Percentiles rank a stretch among this genome's conserved stretches.
These are phyloP conservation scores for Wickerhamiella sorbophila DNA, from an alignment of 805 yeast species.

Conservation along the genomic window DNA sequence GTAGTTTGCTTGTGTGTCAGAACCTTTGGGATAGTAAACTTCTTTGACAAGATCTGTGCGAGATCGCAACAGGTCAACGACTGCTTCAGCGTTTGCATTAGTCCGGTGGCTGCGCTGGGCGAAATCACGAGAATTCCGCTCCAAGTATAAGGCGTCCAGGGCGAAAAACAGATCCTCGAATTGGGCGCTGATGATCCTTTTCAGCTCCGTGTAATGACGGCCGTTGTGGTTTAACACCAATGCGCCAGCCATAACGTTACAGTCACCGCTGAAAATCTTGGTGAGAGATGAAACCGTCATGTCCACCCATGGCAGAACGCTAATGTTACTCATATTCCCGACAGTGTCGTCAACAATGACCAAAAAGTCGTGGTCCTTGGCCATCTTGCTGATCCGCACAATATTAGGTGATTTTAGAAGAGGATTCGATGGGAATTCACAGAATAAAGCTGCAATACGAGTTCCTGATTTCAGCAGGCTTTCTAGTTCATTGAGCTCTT, in stretches of 20 bases:
- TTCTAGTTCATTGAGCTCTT: slow-evolving; percentile 50
- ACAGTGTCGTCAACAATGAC: slow-evolving; percentile 89
- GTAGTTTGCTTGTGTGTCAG: slow-evolving; percentile 44
- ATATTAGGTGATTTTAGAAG: slow-evolving; percentile 73
- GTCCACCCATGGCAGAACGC: slow-evolving; percentile 72
- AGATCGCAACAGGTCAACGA: slow-evolving; percentile 20
- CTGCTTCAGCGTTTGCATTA: slow-evolving; percentile 28
- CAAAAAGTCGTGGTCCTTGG: slow-evolving; percentile 57
- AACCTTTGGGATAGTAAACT: slow-evolving; percentile 57
- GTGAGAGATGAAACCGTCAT: slow-evolving; percentile 76
- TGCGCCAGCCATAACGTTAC: slow-evolving; percentile 92
- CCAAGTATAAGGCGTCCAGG: slow-evolving; percentile 84
- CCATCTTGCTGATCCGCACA: slow-evolving; percentile 44
- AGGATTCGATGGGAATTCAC: slow-evolving; percentile 96
- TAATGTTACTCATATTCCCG: slow-evolving; percentile 77
- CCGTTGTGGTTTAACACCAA: slow-evolving; percentile 62
- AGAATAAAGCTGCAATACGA: slow-evolving; percentile 55
- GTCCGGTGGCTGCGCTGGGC: slow-evolving; percentile 39
- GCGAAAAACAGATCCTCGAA: slow-evolving; percentile 76
- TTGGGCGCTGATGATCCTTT: slow-evolving; percentile 36
- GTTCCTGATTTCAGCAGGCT: slow-evolving; percentile 44
- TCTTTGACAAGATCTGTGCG: slow-evolving; percentile 34
- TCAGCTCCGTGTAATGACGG: slow-evolving; percentile 34
- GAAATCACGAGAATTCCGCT: slow-evolving; percentile 87
- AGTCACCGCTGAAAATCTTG: slow-evolving; percentile 85